Evolutionary conservation across 345 rosid species (phyloP).

Genomic region (Corchorus olitorius): DNA sequence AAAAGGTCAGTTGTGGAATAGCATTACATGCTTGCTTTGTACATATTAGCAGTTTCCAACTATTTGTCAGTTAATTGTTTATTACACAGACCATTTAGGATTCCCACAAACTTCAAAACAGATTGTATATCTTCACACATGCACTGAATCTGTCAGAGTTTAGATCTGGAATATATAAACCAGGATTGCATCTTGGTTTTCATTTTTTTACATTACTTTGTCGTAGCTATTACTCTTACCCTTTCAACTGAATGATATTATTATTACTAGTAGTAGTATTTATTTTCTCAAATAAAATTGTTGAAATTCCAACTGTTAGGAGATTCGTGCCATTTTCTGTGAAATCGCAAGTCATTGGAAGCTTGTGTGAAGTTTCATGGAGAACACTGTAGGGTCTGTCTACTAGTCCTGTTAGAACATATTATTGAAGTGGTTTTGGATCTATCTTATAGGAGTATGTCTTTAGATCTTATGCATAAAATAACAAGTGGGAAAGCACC

Average conservation of each 20-base stretch:
- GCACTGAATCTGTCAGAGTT: constrained; percentile 7
- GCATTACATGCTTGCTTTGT: too few species aligned
- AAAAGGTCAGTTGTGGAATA: too few species aligned
- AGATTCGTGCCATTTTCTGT: background rate
- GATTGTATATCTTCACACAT: background rate
- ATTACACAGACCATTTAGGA: background rate
- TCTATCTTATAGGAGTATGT: background rate
- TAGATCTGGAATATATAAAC: background rate
- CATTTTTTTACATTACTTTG: background rate
- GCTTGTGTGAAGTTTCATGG: constrained; percentile 2
- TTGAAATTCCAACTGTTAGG: background rate
- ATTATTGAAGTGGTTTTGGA: background rate
- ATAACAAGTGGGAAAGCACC: background rate
- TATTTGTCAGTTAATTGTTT: background rate
- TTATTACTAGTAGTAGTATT: background rate
- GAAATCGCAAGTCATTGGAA: background rate
- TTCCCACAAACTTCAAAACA: constrained; percentile 7
- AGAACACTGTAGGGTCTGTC: background rate
- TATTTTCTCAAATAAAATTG: background rate
- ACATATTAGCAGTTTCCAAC: too few species aligned
- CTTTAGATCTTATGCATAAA: background rate
- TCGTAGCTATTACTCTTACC: background rate
- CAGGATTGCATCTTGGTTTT: background rate
- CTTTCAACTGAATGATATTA: background rate
- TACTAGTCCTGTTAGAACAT: constrained; percentile 1